Evolutionary conservation across 495 filamentous ascomycete species (phyloP), one percentile per base, ranked within the genome.

Genomic region (Polyplosphaeria fusca): DNA sequence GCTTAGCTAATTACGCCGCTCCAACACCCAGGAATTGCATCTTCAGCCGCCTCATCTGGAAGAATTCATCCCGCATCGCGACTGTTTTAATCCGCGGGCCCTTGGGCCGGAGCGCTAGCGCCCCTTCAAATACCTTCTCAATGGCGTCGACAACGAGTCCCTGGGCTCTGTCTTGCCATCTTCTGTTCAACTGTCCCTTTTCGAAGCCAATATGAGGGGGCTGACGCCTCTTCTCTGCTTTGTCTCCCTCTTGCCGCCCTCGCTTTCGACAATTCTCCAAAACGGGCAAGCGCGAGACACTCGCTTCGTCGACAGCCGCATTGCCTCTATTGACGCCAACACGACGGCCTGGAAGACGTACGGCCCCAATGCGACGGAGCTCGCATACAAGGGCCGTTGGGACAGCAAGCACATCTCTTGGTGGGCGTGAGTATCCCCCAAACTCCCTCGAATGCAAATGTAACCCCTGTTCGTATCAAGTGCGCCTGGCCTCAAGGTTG

Each of bases 301-400:
- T 7, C 28, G 64, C 51, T 70, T 77, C 43, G 73, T 72, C 5
- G 67, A 79, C 55, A 82, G 78, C 18, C 65, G 63, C n/a, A 68
- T 80, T 24, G 67, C 78, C 44, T 55, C 64, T 3, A 53, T 67
- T 11, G 40, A 30, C 27, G 13, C 23, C 24, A 58, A 59, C 50
- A 35, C 26, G 5, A 48, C 37, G 16, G 52, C 25, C 12, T 78
- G 77, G 77, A 73, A 55, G 20, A 81, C 70, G 1, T 87, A 85
- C 60, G 70, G 69, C 3, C 73, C 80, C 1, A 74, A 82, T 66
- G 76, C 79, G 0, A 63, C 73, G 1, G 82, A 87, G 61, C 73
- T 87, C n/a, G 80, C 81, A 0, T 87, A 86, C 71, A 84, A 86
- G 62, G 84, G 84, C 2, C 74, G 84, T 40, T 87, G 84, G 84